Evolutionary conservation across 2,329 filamentous ascomycete genomes (phyloP).

Genomic region (Colletotrichum camelliae): DNA sequence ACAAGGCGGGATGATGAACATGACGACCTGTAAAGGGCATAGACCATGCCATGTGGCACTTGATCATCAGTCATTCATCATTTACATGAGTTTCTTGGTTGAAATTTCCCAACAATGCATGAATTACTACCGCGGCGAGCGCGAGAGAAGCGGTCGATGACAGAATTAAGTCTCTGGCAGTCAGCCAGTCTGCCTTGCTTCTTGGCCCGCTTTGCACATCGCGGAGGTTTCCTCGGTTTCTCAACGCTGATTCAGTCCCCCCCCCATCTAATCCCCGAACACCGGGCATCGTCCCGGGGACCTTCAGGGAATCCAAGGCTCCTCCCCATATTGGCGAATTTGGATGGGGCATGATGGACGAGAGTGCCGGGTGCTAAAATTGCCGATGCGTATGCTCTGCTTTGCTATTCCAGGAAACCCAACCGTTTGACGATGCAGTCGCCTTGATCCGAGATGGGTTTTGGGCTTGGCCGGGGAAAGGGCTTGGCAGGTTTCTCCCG

Average conservation of each 20-base stretch:
- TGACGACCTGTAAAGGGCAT: neutral
- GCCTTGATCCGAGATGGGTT: neutral
- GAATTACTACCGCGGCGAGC: neutral
- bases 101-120: neutral
- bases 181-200: neutral
- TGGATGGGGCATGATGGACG: neutral
- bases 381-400: neutral
- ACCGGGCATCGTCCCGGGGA: neutral
- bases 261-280: conserved; percentile 2
- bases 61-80: neutral
- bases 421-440: neutral
- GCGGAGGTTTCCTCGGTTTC: neutral
- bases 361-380: neutral
- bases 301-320: neutral
- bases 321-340: neutral
- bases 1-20: neutral
- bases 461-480: neutral
- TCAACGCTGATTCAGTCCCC: conserved; percentile 1
- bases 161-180: neutral
- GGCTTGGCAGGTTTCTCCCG: conserved; percentile 13
- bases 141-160: neutral
- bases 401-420: conserved; percentile 3
- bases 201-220: neutral
- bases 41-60: neutral
- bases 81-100: neutral